phyloP scores from a whole-genome alignment of 148 eudicot species.

The Rhododendron griersonianum region DNA sequence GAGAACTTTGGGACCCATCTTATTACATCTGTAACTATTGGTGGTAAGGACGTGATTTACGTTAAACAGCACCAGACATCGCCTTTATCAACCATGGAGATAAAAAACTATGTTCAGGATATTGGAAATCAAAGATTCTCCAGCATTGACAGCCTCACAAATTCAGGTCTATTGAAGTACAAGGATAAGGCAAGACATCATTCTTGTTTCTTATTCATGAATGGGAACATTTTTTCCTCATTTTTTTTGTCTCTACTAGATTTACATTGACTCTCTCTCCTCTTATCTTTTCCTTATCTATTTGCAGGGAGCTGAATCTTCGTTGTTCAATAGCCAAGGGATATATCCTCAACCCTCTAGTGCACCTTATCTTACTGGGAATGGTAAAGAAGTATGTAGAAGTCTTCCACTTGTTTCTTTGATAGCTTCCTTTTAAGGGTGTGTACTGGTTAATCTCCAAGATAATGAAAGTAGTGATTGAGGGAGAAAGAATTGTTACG shows the following conservation, averaged over 20 bases:
- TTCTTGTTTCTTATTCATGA: slow-evolving; percentile 5
- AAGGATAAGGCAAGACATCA: slow-evolving; percentile 72
- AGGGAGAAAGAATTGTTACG: slow-evolving; percentile 1
- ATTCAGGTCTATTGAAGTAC: slow-evolving; percentile 72
- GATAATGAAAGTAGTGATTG: not conserved
- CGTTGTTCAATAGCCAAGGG: slow-evolving; percentile 82
- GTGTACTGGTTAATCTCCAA: not conserved
- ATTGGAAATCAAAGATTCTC: slow-evolving; percentile 83
- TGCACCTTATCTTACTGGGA: slow-evolving; percentile 43
- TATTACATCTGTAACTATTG: slow-evolving; percentile 81
- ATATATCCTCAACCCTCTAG: slow-evolving; percentile 75
- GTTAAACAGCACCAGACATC: slow-evolving; percentile 81
- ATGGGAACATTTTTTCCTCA: too few species aligned
- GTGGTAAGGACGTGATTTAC: slow-evolving; percentile 88
- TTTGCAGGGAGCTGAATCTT: slow-evolving; percentile 65
- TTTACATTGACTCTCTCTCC: not conserved
- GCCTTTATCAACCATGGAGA: slow-evolving; percentile 59
- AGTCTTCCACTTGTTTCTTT: not conserved
- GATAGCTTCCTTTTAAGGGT: slow-evolving; percentile 6
- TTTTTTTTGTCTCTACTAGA: not conserved
- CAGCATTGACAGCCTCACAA: slow-evolving; percentile 46
- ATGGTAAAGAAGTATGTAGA: slow-evolving; percentile 38
- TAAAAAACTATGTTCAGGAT: slow-evolving; percentile 80
- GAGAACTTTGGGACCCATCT: slow-evolving; percentile 87
- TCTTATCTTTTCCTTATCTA: slow-evolving; percentile 7